Percentiles rank a stretch among this genome's conserved stretches.
These are phyloP conservation scores for Lunularia cruciata DNA, from an alignment of 225 moss, liverwort and hornwort genomes.

Conservation along the genomic window DNA sequence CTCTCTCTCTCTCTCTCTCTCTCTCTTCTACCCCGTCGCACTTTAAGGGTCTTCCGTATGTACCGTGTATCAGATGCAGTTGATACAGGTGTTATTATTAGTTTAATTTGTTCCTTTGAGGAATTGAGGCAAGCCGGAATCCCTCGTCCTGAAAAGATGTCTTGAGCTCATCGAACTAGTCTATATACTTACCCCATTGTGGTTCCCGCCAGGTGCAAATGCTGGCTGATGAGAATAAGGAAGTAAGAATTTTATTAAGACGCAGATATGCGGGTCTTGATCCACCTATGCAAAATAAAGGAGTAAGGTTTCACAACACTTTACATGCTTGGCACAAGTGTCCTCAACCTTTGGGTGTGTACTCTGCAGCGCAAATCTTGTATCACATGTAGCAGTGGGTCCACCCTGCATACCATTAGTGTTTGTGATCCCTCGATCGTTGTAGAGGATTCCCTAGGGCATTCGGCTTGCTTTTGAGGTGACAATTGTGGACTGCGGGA, in stretches of 20 bases:
- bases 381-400: constrained; percentile 26
- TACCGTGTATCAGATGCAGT: no score
- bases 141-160: no score
- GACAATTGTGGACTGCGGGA: background rate
- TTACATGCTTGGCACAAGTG: constrained; percentile 91
- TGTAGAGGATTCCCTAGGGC: background rate
- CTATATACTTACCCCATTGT: no score
- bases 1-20: no score
- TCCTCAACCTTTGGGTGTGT: constrained; percentile 84
- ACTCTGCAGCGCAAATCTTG: constrained; percentile 59
- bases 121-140: no score
- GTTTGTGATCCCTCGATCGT: background rate
- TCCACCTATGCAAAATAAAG: constrained; percentile 62
- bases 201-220: constrained; percentile 75
- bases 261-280: constrained; percentile 61
- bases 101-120: no score
- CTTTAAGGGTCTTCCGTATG: no score
- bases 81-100: no score
- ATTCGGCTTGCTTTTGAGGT: background rate
- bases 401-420: constrained; percentile 5
- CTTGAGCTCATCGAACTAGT: no score
- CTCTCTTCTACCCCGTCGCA: no score
- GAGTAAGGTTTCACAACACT: constrained; percentile 95
- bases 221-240: constrained; percentile 81
- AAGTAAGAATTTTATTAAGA: constrained; percentile 67